Base-by-base conservation (phyloP, 352 stramenopile species). In the Phytophthora citricola region DNA sequence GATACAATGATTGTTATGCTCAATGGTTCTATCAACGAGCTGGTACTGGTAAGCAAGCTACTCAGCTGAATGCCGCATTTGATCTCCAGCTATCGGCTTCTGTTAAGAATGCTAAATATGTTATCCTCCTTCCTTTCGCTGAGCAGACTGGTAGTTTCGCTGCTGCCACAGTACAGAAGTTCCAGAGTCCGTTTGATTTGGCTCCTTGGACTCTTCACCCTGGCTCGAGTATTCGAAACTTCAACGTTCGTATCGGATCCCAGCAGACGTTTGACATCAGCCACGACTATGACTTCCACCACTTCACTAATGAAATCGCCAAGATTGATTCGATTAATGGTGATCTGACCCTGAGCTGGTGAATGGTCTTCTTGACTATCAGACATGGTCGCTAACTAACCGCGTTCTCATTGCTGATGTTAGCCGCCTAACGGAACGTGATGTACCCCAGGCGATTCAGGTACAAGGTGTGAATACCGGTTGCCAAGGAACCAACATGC, bases 241-340 rank as follows among this genome's bases (percentile, higher is more conserved):
- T 55, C 4, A 43, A 57, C 1, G 49, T 45, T 24, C 49, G 46
- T n/a, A 53, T 56, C 31, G 48, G 48, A 15, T 56, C 48, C 0
- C 7, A 2, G 0, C 32, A 56, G 8, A 4, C 2, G 0, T 54
- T 54, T 11, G 32, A 39, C 0, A 39, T 39, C 5, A 4, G 1
- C 0, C 32, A 39, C 6, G 32, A 39, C 24, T 36, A 54, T 5
- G 31, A 41, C 8, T 41, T 36, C 4, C 47, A 54, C 3, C 43
- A 54, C 1, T 54, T 54, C 47, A 22, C 5, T 0, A 58, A 58
- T 29, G 50, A 58, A 6, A 2, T 60, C 0, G 40, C 41, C n/a
- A 52, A 52, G 31, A 39, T 46, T 6, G 14, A 0, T 20, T 17
- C 73, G 45, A 73, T 70, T 39, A 73, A 76, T 4, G 51, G 51